phyloP scores from a whole-genome alignment of 352 stramenopile species.

The Pythium aphanidermatum region DNA sequence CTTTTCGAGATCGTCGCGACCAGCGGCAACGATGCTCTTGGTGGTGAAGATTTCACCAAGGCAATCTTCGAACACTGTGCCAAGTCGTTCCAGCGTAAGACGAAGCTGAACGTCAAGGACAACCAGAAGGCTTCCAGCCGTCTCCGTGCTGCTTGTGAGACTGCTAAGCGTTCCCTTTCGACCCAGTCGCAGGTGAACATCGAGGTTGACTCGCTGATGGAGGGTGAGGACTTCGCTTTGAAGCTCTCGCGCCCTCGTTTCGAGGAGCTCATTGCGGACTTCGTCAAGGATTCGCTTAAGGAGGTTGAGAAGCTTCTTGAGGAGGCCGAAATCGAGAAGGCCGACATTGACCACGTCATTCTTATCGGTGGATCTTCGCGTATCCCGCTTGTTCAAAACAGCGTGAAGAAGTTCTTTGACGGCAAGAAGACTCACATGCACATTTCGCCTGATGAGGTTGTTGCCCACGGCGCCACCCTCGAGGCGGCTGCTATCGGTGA shows the following conservation, averaged over 20 bases:
- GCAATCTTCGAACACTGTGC: constrained; percentile 96
- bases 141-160: constrained; percentile 94
- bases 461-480: constrained; percentile 87
- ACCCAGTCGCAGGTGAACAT: constrained; percentile 95
- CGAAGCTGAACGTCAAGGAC: constrained; percentile 89
- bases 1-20: constrained; percentile 98
- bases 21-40: constrained; percentile 93
- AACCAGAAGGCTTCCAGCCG: constrained; percentile 94
- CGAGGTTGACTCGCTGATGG: constrained; percentile 96
- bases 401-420: constrained; percentile 83
- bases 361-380: constrained; percentile 95
- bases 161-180: constrained; percentile 96
- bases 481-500: constrained; percentile 67
- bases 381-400: constrained; percentile 93
- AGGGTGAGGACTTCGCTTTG: constrained; percentile 96
- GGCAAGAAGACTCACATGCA: constrained; percentile 77
- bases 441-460: constrained; percentile 88
- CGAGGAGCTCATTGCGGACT: constrained; percentile 93
- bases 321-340: constrained; percentile 69
- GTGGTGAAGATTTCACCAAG: constrained; percentile 96
- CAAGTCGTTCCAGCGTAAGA: constrained; percentile 93
- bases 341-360: constrained; percentile 94
- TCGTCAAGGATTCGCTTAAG: constrained; percentile 90
- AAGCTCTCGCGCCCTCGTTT: constrained; percentile 96
- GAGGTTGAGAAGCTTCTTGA: constrained; percentile 86